Evolutionary conservation across 2,329 filamentous ascomycete species (phyloP).

Genomic region (Emericellopsis atlantica): DNA sequence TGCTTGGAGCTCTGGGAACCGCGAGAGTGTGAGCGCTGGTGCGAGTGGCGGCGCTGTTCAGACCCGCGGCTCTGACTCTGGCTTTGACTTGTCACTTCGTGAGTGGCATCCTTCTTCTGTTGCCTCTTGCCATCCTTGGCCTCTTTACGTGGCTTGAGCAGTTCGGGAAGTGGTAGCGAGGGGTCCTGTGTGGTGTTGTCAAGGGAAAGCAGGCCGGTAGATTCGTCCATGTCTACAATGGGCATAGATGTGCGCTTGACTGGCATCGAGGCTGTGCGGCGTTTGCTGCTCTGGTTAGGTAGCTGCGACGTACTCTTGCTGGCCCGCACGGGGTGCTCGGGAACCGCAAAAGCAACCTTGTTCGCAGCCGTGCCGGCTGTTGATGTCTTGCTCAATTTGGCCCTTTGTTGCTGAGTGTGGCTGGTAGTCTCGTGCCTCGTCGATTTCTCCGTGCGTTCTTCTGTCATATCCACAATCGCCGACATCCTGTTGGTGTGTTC

Average conservation of each 20-base stretch:
- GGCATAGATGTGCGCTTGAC: slow-evolving; percentile 10
- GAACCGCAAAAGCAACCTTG: slow-evolving; percentile 28
- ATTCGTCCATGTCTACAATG: slow-evolving; percentile 20
- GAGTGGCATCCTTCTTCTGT: background rate
- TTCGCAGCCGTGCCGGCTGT: slow-evolving; percentile 11
- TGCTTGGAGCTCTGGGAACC: too few relatives aligned
- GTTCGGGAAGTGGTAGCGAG: slow-evolving; percentile 17
- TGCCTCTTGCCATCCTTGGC: slow-evolving; percentile 7
- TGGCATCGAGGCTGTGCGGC: slow-evolving; percentile 14
- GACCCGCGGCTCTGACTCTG: slow-evolving; percentile 11
- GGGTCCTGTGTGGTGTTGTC: slow-evolving; percentile 21
- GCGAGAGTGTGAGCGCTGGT: slow-evolving; percentile 7
- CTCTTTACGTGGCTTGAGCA: slow-evolving; percentile 10
- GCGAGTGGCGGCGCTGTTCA: slow-evolving; percentile 12
- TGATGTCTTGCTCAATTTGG: slow-evolving; percentile 13
- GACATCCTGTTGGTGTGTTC: slow-evolving; percentile 16
- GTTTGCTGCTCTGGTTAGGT: slow-evolving; percentile 30
- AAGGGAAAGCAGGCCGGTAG: slow-evolving; percentile 18
- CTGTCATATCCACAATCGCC: slow-evolving; percentile 13
- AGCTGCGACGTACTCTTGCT: slow-evolving; percentile 15
- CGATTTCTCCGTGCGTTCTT: slow-evolving; percentile 12
- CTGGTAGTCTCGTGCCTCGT: slow-evolving; percentile 15
- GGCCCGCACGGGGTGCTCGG: slow-evolving; percentile 17
- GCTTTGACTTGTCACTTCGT: slow-evolving; percentile 9
- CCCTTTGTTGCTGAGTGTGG: slow-evolving; percentile 14